A percentile compares a stretch with the other conserved stretches of the same genome.
phyloP scores from a whole-genome alignment of 495 filamentous ascomycete species.

The Aspergillus mulundensis region DNA sequence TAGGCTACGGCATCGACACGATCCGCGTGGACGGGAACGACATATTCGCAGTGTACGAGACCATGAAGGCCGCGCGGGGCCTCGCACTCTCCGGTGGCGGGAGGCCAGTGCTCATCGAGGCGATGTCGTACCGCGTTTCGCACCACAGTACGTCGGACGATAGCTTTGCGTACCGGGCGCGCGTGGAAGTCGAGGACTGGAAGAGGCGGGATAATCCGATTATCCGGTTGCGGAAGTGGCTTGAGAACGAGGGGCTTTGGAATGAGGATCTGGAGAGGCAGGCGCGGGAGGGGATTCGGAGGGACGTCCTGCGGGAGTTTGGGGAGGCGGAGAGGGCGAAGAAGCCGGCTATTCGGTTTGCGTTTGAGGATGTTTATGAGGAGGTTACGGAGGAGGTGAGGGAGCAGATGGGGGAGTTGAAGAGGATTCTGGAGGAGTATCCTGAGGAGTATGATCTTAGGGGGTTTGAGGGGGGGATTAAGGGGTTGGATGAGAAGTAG shows the following conservation, averaged over 20 bases:
- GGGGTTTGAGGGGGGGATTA: slow-evolving; percentile 71
- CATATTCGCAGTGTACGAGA: slow-evolving; percentile 88
- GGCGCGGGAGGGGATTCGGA: slow-evolving; percentile 59
- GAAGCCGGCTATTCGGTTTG: slow-evolving; percentile 70
- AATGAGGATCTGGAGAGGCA: slow-evolving; percentile 79
- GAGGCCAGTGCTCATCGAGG: slow-evolving; percentile 82
- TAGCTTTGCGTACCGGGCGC: slow-evolving; percentile 90
- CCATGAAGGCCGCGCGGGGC: slow-evolving; percentile 69
- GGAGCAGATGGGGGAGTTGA: slow-evolving; percentile 76
- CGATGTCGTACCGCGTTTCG: slow-evolving; percentile 95
- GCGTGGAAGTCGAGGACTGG: slow-evolving; percentile 96
- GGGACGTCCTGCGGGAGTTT: slow-evolving; percentile 80
- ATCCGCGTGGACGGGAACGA: slow-evolving; percentile 97
- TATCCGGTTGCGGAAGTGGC: slow-evolving; percentile 83
- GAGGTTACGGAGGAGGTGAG: slow-evolving; percentile 75
- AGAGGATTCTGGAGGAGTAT: slow-evolving; percentile 73
- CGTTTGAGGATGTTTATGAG: slow-evolving; percentile 88
- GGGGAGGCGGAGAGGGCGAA: slow-evolving; percentile 82
- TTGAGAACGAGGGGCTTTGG: slow-evolving; percentile 78
- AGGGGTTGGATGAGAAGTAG: slow-evolving; percentile 48
- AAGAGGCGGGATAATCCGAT: slow-evolving; percentile 95
- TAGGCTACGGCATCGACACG: slow-evolving; percentile 96
- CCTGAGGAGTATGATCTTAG: slow-evolving; percentile 88
- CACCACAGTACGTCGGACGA: slow-evolving; percentile 99
- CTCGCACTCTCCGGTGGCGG: slow-evolving; percentile 76